Base-by-base conservation (phyloP, 73 alveolate genomes). In the Paramecium octaurelia region DNA sequence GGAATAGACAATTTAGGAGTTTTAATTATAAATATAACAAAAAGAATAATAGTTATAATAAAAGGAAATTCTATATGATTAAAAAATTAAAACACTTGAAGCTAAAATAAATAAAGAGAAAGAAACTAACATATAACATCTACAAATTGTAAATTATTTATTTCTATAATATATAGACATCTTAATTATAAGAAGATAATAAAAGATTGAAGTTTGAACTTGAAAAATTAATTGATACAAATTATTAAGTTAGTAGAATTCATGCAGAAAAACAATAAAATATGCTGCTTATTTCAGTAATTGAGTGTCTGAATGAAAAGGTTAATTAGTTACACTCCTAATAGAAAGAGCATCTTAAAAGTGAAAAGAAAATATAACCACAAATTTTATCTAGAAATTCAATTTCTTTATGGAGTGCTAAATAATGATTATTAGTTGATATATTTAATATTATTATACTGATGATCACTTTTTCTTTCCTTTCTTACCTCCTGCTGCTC, bases 391-490 rank as follows among this genome's bases (percentile, higher is more conserved):
- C 69, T 5, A 54, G 69, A 12, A 54, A 54, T 54, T 54, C 29
- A 54, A 54, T 54, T 3, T 54, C 44, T 3, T 64, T 31, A 64
- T 64, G 84, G 84, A 64, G 84, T 64, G 84, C 84, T 31, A 64
- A 64, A 64, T 34, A 64, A 64, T 64, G 84, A 64, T 23, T 23
- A 64, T 27, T 11, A 64, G 12, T 27, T 73, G 12, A 36, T 80
- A 80, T 43, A 80, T 48, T n/a, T 48, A 48, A 48, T 48, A 48
- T 48, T 48, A 48, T 80, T 80, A 80, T 42, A 80, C 88, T 38
- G 46, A 75, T 7, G 4, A 14, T 80, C 91, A 44, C 75, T 77
- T 77, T 86, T 91, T 91, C 95, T 92, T 92, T 27, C 58, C 93
- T 34, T 64, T 64, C 21, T 64, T 64, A 5, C 69, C 93, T 58